Conservation (phyloP, 2,329 filamentous ascomycete genomes). For the Nothomitra cinnamomea region DNA sequence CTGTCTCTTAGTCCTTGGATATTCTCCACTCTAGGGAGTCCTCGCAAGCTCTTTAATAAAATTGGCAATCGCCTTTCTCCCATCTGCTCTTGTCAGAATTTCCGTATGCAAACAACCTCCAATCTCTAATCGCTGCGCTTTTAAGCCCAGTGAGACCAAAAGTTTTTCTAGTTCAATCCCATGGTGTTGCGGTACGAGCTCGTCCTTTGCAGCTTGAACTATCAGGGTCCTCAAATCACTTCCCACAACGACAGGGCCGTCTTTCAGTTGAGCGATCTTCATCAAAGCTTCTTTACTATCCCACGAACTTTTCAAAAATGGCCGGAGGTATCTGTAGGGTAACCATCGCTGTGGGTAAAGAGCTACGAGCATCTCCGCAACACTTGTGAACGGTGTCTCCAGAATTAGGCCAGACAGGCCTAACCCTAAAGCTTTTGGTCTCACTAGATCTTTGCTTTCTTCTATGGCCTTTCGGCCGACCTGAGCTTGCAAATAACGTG, state of each 20-base stretch:
- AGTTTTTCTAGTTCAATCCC: constrained; percentile 28
- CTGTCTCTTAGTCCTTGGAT: too few species aligned
- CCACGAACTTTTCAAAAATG: constrained; percentile 50
- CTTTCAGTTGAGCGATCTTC: constrained; percentile 17
- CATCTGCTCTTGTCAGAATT: constrained; percentile 30
- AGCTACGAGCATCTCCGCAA: constrained; percentile 50
- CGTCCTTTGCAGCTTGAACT: constrained; percentile 28
- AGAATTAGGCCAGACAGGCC: constrained; percentile 36
- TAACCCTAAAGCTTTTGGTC: too few species aligned
- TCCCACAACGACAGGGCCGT: background rate
- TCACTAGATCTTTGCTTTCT: too few species aligned
- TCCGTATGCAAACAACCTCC: constrained; percentile 39
- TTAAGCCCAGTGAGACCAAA: constrained; percentile 31
- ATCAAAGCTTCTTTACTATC: constrained; percentile 27
- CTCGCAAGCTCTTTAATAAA: too few species aligned
- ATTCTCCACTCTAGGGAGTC: too few species aligned
- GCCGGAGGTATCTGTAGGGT: constrained; percentile 58
- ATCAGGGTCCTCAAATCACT: constrained; percentile 15
- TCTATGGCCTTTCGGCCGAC: constrained; percentile 5
- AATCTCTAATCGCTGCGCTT: constrained; percentile 28
- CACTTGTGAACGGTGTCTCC: constrained; percentile 60
- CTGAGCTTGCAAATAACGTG: constrained; percentile 21
- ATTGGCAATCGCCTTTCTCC: constrained; percentile 19
- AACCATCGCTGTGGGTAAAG: constrained; percentile 68
- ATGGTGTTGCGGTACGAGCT: constrained; percentile 38